Evolutionary conservation across 2,329 filamentous ascomycete species (phyloP), one percentile per base, ranked within the genome.

Genomic region (Clarireedia monteithiana): DNA sequence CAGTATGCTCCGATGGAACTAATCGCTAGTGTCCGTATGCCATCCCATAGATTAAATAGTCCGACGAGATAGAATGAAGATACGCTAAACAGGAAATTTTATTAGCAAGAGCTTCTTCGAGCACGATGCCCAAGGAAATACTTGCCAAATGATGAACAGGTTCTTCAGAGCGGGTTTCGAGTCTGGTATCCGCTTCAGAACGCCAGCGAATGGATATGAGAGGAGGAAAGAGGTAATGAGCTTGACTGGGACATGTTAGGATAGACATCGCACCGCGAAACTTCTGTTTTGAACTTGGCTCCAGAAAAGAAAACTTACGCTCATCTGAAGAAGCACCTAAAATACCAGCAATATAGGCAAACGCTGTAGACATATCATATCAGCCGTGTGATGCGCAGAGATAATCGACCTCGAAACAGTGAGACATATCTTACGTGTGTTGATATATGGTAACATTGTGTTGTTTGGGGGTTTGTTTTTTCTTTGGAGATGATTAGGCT

Each of bases 41-140:
- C 95, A 71, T 74, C 77, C 91, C 92, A 97, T 48, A 99, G 80
- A 68, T 95, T 88, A 72, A 95, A 99, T 3, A 99, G 80, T 30
- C 94, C 94, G 55, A 99, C 79, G 6, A 99, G 80, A 71, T 96
- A 97, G 76, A 99, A 97, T 24, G 94, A 69, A 4, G 88, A 88
- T 15, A 90, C 83, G 27, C 86, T 90, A 52, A 1, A 4, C 26
- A 42, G 26, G 60, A 48, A 30, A 24, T 54, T 57, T 2, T 57
- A 48, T 68, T 34, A 51, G 61, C 15, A 46, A 23, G 23, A 38
- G 9, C 15, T 20, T 7, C 42, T 3, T 6, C 5, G 6, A 6
- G 36, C 24, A 14, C 34, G 39, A 38, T 6, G 6, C 39, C 50
- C 23, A 62, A 56, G 17, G 55, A 30, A 45, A n/a, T 15, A 66